phyloP scores from a whole-genome alignment of 768 basidiomycete species.

The Boletus vinaceobasis region DNA sequence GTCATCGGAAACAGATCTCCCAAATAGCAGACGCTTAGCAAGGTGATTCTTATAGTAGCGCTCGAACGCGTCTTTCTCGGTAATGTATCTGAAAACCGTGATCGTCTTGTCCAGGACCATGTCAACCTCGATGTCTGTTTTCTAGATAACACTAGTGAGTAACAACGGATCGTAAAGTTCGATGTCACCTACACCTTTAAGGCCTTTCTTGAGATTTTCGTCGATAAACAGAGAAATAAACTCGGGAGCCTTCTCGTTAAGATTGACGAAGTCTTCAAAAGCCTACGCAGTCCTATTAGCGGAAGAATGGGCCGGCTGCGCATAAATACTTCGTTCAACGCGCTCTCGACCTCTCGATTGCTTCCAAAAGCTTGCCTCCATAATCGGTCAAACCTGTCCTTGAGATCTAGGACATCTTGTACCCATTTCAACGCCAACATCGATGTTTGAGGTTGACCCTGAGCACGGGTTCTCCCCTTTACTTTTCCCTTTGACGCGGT shows the following conservation, averaged over 20 bases:
- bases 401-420: slow-evolving; percentile 82
- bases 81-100: slow-evolving; percentile 88
- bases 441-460: slow-evolving; percentile 40
- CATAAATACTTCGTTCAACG: slow-evolving; percentile 72
- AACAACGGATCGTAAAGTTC: not conserved
- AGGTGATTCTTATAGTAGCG: slow-evolving; percentile 96
- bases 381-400: slow-evolving; percentile 83
- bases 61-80: slow-evolving; percentile 97
- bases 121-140: slow-evolving; percentile 93
- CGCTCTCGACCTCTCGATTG: slow-evolving; percentile 75
- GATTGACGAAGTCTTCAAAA: slow-evolving; percentile 88
- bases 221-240: slow-evolving; percentile 97
- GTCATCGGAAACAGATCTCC: slow-evolving; percentile 92
- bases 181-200: slow-evolving; percentile 74
- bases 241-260: slow-evolving; percentile 83
- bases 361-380: slow-evolving; percentile 68
- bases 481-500: slow-evolving; percentile 46
- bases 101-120: slow-evolving; percentile 91
- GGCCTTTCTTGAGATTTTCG: slow-evolving; percentile 89
- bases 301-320: not conserved
- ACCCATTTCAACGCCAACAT: slow-evolving; percentile 86
- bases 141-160: slow-evolving; percentile 45
- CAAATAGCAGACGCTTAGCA: slow-evolving; percentile 83
- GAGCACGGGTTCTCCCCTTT: slow-evolving; percentile 52
- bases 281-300: slow-evolving; percentile 51